A percentile compares a stretch with the other conserved stretches of the same genome.
Conservation (phyloP, 192 early-diverging fungal species). For the Nowakowskiella sp. region DNA sequence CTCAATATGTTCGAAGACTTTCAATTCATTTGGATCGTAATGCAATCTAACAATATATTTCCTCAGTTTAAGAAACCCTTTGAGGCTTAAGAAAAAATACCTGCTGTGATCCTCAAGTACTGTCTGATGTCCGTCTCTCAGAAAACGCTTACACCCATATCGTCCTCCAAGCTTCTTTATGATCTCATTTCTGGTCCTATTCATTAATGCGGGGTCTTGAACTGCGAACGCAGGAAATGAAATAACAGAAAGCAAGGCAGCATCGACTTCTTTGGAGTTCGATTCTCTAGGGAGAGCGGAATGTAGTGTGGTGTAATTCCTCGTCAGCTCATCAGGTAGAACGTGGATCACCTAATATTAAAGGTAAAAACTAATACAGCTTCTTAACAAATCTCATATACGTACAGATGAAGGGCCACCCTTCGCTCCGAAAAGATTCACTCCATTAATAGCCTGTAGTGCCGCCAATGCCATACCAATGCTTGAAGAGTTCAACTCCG, state of each 20-base stretch:
- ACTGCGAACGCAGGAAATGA: conserved; percentile 87
- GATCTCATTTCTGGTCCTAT: conserved; percentile 63
- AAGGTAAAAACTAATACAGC: not conserved
- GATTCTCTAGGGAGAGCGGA: conserved; percentile 76
- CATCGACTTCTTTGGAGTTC: conserved; percentile 79
- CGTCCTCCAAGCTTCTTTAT: conserved; percentile 70
- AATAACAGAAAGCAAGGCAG: conserved; percentile 72
- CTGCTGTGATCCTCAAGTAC: conserved; percentile 60
- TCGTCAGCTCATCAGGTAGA: conserved; percentile 74
- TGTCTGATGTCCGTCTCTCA: conserved; percentile 81
- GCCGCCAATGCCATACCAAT: conserved; percentile 87
- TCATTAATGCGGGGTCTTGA: conserved; percentile 52
- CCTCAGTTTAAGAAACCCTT: no score
- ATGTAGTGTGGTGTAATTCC: conserved; percentile 71
- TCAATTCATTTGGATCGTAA: conserved; percentile 74
- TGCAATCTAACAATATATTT: conserved; percentile 63
- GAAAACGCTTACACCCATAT: conserved; percentile 77
- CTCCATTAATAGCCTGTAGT: conserved; percentile 71
- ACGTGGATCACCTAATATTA: conserved; percentile 62
- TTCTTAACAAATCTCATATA: not conserved
- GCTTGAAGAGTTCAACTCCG: conserved; percentile 79
- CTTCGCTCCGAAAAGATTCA: conserved; percentile 75
- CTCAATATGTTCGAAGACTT: conserved; percentile 76
- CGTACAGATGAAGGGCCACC: conserved; percentile 67
- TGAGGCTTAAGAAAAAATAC: conserved; percentile 16